Evolutionary conservation across 2,329 filamentous ascomycete genomes (phyloP).

Genomic region (Biscogniauxia sp.): DNA sequence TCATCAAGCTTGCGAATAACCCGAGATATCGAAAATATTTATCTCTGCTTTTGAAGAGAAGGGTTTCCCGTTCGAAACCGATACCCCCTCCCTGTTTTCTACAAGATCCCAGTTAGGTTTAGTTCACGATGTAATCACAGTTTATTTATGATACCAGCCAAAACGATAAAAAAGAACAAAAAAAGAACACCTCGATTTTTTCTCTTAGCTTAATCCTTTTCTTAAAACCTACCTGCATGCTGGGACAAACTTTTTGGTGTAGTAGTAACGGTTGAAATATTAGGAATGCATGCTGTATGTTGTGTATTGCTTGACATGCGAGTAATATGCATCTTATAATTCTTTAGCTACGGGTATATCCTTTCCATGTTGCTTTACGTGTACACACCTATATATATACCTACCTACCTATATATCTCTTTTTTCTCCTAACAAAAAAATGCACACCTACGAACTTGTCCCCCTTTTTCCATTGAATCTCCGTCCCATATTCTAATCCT

Average conservation of each 20-base stretch:
- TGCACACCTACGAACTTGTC: too few species aligned
- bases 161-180: conserved; percentile 5
- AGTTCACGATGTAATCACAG: conserved; percentile 37
- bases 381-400: not conserved
- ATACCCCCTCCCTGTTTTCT: conserved; percentile 35
- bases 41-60: conserved; percentile 15
- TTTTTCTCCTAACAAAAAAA: too few species aligned
- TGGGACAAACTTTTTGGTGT: not conserved
- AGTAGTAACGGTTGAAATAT: not conserved
- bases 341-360: not conserved
- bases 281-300: not conserved
- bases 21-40: conserved; percentile 25
- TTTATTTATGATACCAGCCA: conserved; percentile 50
- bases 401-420: too few species aligned
- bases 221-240: not conserved
- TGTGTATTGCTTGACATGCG: too few species aligned
- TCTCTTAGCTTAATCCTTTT: not conserved
- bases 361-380: not conserved
- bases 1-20: conserved; percentile 16
- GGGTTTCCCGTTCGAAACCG: conserved; percentile 23
- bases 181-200: conserved; percentile 1
- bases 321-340: too few species aligned
- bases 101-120: conserved; percentile 32
- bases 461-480: too few species aligned
- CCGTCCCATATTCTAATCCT: too few species aligned